phyloP scores from a whole-genome alignment of 768 basidiomycete species.

The Pisolithus albus region DNA sequence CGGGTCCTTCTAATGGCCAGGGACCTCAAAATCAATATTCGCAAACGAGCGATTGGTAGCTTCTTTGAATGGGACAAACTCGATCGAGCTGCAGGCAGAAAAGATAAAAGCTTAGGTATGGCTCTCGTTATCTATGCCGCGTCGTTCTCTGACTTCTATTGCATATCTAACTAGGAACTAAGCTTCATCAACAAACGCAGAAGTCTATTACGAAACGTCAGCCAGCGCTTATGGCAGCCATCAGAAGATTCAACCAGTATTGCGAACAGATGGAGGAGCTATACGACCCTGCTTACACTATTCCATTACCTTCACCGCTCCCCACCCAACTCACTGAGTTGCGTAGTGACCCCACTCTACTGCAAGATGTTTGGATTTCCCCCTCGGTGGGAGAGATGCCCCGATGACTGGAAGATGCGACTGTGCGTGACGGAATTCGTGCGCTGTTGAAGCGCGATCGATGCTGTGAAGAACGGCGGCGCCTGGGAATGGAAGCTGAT shows the following conservation, averaged over 20 bases:
- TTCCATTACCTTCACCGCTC: constrained; percentile 30
- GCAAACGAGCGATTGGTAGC: constrained; percentile 26
- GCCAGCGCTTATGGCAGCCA: constrained; percentile 12
- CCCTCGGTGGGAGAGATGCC: constrained; percentile 10
- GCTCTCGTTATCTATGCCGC: no score
- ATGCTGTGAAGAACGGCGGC: constrained; percentile 25
- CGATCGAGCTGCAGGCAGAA: constrained; percentile 26
- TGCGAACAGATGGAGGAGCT: no score
- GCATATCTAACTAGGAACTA: constrained; percentile 15
- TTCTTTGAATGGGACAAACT: constrained; percentile 35
- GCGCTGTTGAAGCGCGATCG: constrained; percentile 21
- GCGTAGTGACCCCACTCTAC: constrained; percentile 13
- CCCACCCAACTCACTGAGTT: constrained; percentile 23
- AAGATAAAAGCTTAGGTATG: constrained; percentile 15
- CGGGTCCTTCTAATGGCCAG: constrained; percentile 27
- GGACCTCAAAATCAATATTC: constrained; percentile 35
- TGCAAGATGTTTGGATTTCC: constrained; percentile 34
- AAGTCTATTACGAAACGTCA: constrained; percentile 22
- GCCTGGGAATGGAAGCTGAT: constrained; percentile 23
- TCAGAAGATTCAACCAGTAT: no score
- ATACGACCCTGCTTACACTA: constrained; percentile 10
- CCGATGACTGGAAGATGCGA: constrained; percentile 28
- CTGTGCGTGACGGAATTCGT: constrained; percentile 26
- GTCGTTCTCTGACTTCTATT: no score
- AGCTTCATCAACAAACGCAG: constrained; percentile 25